Base-by-base conservation (phyloP, 208 protist genomes). In the Herpetomonas samuelpessoai region DNA sequence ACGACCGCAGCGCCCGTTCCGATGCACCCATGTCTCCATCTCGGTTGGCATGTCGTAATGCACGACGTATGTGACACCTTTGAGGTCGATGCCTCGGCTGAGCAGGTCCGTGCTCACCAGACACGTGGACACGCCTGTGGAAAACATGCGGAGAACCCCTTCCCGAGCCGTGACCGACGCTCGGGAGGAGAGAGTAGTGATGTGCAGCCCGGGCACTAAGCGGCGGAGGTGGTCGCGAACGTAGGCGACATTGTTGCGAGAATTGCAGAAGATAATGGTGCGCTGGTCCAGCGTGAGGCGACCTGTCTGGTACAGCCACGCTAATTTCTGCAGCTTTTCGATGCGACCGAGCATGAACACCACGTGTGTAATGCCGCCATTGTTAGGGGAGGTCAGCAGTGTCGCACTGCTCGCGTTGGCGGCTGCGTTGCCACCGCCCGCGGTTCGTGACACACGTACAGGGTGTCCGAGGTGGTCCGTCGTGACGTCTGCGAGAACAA, bases 31-130 rank as follows among this genome's bases (percentile, higher is more conserved):
- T 4, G 92, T 97, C 12, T 96, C 80, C 50, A 97, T 97, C 50
- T 98, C 91, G 2, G 89, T 73, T 12, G 98, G 97, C 63, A 95
- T 97, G 77, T 99, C 98, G 45, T 98, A 89, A 68, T 99, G 91
- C 39, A 99, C 78, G 2, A 99, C 98, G 90, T 98, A 99, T 31
- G 98, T 74, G 3, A 99, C 79, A 10, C 96, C 71, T 9, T 89
- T 76, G 62, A 99, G 99, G 75, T 99, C 98, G 31, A 97, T 82
- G 22, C 93, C 97, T 41, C 99, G 90, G 2, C 98, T 98, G 21
- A 98, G 94, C 21, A 99, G 91, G 79, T 99, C 98, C 18, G 98
- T 99, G 68, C 85, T 98, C 3, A 99, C 64, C 0, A 99, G 88
- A 22, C 98, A 79, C 46, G 69, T 92, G 12, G 80, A 94, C 25